Base-by-base conservation (phyloP, 1,139 yeast species). In the Chernovozyma aurita region DNA sequence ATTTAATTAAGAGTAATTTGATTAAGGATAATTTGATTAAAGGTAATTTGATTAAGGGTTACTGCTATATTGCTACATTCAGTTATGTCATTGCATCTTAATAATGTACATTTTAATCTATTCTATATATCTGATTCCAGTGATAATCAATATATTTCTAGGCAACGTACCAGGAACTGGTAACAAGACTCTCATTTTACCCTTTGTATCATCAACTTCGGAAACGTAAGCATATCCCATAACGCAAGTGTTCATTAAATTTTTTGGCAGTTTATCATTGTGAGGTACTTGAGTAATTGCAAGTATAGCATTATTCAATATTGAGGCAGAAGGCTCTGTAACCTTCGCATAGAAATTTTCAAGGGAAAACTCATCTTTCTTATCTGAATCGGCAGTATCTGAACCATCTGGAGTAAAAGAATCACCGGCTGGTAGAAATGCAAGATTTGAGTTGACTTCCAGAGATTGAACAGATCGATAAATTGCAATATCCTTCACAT, bases 141-240 rank as follows among this genome's bases (percentile, higher is more conserved):
- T 61, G 35, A 61, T 54, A 21, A 61, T 48, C 35, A 61, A 49
- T 17, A 52, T 43, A 42, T 52, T 62, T 50, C 69, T 59, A 0
- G 98, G 98, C 28, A 88, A 64, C 30, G 80, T 73, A 0, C 95
- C 95, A 1, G 95, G 96, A 17, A 85, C 83, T 0, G 98, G 97
- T 46, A 90, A 70, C 44, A 90, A 66, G 4, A 92, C 71, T 50
- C 82, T 81, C 43, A 87, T 56, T 46, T 76, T 82, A n/a, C 76
- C 73, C 51, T 81, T 82, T 15, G 76, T 65, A 45, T 90, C 97
- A 42, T 76, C 80, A 37, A 64, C 69, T 39, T 66, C 65, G 4
- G 73, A 61, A 4, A 76, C 70, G 46, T 76, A 78, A 4, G 72
- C 67, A 48, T 70, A 76, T 0, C 95, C 95, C 48, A 83, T 58